These are phyloP conservation scores for Silene noctiflora DNA, from an alignment of 179 eudicot species.

Conservation along the genomic window DNA sequence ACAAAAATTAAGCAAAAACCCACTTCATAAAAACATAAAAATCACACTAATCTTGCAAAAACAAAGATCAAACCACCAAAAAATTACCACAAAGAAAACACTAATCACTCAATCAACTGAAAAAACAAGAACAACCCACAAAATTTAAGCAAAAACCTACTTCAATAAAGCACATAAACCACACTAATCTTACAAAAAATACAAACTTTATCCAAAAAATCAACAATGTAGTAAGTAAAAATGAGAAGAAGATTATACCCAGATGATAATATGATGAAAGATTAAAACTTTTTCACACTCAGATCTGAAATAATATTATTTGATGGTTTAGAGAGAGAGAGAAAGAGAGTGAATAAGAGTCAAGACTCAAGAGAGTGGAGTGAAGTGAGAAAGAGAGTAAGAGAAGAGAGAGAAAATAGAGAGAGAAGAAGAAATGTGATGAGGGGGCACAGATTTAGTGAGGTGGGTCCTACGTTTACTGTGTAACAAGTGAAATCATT, in stretches of 20 bases:
- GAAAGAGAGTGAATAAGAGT: background rate
- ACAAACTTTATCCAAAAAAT: background rate
- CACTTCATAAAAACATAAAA: background rate
- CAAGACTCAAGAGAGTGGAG: background rate
- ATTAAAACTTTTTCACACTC: conserved; percentile 1
- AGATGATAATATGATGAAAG: background rate
- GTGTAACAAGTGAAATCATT: background rate
- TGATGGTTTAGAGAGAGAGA: conserved; percentile 24
- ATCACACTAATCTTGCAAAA: background rate
- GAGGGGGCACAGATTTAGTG: conserved; percentile 13
- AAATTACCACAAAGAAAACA: background rate
- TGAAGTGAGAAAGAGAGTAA: conserved; percentile 11
- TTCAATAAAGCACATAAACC: background rate
- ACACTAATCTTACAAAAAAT: conserved; percentile 3
- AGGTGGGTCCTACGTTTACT: conserved; percentile 15
- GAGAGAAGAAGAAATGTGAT: background rate
- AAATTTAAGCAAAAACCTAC: conserved; percentile 18
- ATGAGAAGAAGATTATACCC: conserved; percentile 19
- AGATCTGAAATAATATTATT: conserved; percentile 12
- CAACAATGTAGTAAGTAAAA: conserved; percentile 17
- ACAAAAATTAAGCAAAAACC: conserved; percentile 14
- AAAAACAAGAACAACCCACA: conserved; percentile 1
- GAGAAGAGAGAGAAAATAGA: background rate
- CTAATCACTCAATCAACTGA: background rate
- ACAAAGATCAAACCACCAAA: background rate